A percentile compares a stretch with the other conserved stretches of the same genome.
Evolutionary conservation across 306 rosid species (phyloP).

Genomic region (Luffa acutangula): DNA sequence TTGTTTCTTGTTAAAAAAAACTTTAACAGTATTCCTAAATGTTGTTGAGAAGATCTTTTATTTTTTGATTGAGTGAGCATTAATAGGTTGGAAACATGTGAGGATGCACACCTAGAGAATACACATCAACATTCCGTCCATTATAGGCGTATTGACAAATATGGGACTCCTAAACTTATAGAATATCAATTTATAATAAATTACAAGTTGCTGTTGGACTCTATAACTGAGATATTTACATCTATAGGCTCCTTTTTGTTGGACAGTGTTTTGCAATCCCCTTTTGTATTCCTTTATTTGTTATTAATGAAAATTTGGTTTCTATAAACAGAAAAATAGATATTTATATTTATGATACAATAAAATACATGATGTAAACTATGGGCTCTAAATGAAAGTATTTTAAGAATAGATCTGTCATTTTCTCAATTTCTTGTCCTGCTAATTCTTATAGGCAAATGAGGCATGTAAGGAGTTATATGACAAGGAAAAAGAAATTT

Average conservation of each 20-base stretch:
- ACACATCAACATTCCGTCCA: not conserved
- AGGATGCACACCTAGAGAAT: not conserved
- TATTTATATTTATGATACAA: not conserved
- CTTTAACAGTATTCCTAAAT: not conserved
- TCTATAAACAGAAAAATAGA: not conserved
- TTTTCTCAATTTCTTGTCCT: conserved; percentile 14
- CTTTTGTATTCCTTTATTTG: not conserved
- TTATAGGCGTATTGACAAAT: not conserved
- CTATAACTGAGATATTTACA: not conserved
- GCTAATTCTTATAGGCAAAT: conserved; percentile 54
- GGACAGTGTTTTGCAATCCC: not conserved
- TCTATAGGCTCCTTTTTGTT: not conserved
- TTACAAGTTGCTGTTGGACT: not conserved
- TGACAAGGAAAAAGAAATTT: conserved; percentile 73
- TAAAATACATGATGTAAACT: not conserved
- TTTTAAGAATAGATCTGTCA: not conserved
- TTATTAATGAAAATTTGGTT: not conserved
- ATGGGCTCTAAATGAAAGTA: not conserved
- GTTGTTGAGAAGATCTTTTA: not conserved
- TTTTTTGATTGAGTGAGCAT: not conserved
- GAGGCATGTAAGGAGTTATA: conserved; percentile 82
- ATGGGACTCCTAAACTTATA: not conserved
- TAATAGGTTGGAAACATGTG: not conserved
- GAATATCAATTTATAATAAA: not conserved
- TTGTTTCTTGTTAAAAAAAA: too few relatives aligned